phyloP scores from a whole-genome alignment of 805 yeast species.

The Nakazawaea populi region DNA sequence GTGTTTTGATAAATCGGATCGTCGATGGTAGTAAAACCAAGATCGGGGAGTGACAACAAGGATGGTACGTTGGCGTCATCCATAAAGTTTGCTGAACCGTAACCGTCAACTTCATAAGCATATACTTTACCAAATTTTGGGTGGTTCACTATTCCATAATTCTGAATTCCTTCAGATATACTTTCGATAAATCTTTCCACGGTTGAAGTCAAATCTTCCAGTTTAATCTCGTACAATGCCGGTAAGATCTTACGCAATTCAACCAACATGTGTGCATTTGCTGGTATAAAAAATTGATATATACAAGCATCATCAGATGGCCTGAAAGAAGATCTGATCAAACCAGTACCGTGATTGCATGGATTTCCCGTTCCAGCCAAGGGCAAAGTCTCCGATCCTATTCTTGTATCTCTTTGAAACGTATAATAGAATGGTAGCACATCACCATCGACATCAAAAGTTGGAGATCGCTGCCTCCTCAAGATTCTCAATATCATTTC shows the following conservation, averaged over 20 bases:
- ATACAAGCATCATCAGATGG: constrained; percentile 87
- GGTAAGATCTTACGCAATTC: constrained; percentile 43
- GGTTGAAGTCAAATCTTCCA: constrained; percentile 16
- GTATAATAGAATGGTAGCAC: constrained; percentile 48
- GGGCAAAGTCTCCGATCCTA: constrained; percentile 79
- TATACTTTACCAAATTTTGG: constrained; percentile 68
- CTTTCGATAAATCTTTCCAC: constrained; percentile 31
- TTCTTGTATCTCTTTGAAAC: constrained; percentile 67
- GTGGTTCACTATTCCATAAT: constrained; percentile 63
- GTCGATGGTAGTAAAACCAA: constrained; percentile 50
- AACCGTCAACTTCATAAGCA: constrained; percentile 89
- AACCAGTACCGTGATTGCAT: constrained; percentile 60
- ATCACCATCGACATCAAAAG: constrained; percentile 48
- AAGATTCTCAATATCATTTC: constrained; percentile 46
- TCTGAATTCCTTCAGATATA: constrained; percentile 51
- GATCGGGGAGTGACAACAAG: constrained; percentile 69
- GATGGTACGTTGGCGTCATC: constrained; percentile 93
- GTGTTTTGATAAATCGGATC: constrained; percentile 73
- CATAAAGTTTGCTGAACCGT: constrained; percentile 67
- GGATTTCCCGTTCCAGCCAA: constrained; percentile 82
- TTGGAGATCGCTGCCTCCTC: constrained; percentile 53
- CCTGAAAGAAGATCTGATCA: constrained; percentile 77
- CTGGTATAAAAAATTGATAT: constrained; percentile 80
- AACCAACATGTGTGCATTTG: constrained; percentile 68
- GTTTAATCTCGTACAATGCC: constrained; percentile 16